Evolutionary conservation across 176 grass and related monocot species (phyloP), one percentile per base, ranked within the genome.

Genomic region (Hordeum marinum): DNA sequence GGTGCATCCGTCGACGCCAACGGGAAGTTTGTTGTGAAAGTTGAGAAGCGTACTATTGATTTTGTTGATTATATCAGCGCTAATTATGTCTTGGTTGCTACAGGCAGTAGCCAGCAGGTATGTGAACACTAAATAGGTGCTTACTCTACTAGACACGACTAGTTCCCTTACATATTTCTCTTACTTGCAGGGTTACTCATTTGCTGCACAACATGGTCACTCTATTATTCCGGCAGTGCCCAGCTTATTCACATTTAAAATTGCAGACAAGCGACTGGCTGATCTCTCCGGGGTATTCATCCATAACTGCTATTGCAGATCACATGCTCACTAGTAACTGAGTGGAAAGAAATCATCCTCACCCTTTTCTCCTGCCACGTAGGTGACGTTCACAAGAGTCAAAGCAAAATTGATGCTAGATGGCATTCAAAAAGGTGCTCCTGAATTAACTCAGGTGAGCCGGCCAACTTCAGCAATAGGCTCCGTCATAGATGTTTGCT

Each of bases 191-290:
- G 91, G 93, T 29, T 94, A 95, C 76, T 89, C 88, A 26, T 91
- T 98, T 73, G 89, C 86, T 36, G 14, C 78, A 24, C 85, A 94
- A 31, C 86, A 95, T 8, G 89, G 91, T 34, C 96, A 95, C 79
- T 92, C 93, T 64, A 84, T 98, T 79, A 89, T 95, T 29, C 76
- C 92, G 7, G 91, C 93, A 50, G 88, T 95, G 40, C 96, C 93
- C 40, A 98, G 96, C 84, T 77, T 98, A 74, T 98, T 98, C 86
- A 98, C 93, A 69, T 95, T 98, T 79, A 98, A 98, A 85, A 94
- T 95, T 48, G 63, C 84, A 60, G 89, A 98, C 57, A 63, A 89
- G 81, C 57, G 79, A 66, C 66, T 94, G 59, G 75, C 83, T 50
- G 88, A 82, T 68, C 90, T 95, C 21, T 83, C 93, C 27, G 93